Percentiles rank a stretch among this genome's conserved stretches.
These are phyloP conservation scores for Chaetomium cochliodes DNA, from an alignment of 495 filamentous ascomycete species.

Conservation along the genomic window DNA sequence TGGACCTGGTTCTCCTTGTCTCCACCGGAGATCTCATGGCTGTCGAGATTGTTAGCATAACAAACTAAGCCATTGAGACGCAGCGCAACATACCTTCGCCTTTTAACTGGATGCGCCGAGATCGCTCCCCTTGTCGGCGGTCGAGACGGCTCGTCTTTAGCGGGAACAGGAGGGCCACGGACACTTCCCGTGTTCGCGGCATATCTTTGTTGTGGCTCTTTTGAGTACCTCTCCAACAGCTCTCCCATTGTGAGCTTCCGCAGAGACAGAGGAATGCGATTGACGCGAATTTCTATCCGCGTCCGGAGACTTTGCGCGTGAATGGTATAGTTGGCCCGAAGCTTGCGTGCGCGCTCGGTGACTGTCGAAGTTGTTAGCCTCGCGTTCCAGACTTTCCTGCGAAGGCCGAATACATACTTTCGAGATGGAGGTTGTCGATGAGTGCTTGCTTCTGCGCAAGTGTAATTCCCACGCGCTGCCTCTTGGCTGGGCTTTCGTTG, in stretches of 20 bases:
- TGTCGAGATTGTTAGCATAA: conserved; percentile 36
- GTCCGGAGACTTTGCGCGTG: conserved; percentile 80
- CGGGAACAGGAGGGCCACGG: conserved; percentile 37
- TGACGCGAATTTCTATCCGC: conserved; percentile 90
- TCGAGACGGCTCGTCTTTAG: conserved; percentile 33
- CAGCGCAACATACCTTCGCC: conserved; percentile 56
- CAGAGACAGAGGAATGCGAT: conserved; percentile 79
- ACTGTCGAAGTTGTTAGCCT: conserved; percentile 54
- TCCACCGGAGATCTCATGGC: conserved; percentile 62
- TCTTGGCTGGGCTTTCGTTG: conserved; percentile 59
- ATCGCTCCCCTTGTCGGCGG: conserved; percentile 17
- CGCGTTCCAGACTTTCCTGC: neutral
- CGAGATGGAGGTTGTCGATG: conserved; percentile 88
- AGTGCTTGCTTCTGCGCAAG: conserved; percentile 81
- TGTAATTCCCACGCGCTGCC: conserved; percentile 62
- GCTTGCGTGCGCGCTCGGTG: conserved; percentile 84
- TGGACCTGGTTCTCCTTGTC: conserved; percentile 75
- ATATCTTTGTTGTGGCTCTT: conserved; percentile 29
- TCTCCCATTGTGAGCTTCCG: conserved; percentile 84
- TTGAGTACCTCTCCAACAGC: conserved; percentile 54
- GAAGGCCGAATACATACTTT: conserved; percentile 60
- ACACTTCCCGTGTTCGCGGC: neutral
- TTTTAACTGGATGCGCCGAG: conserved; percentile 50
- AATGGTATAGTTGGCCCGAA: conserved; percentile 84
- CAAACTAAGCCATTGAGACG: neutral